A percentile compares a stretch with the other conserved stretches of the same genome.
Evolutionary conservation across 176 grass and related monocot genomes (phyloP).

Genomic region (Eragrostis curvula): DNA sequence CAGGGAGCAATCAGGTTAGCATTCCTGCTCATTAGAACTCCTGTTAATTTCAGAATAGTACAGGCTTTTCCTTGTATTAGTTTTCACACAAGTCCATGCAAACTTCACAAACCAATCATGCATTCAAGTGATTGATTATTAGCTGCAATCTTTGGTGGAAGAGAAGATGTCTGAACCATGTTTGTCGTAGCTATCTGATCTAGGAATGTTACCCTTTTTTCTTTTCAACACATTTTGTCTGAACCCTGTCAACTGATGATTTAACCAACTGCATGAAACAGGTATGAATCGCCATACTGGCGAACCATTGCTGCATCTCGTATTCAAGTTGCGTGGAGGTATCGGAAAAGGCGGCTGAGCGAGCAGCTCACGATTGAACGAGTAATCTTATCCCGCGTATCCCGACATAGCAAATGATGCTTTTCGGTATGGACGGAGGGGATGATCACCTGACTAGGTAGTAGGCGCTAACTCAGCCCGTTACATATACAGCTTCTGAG

Average conservation of each 20-base stretch:
- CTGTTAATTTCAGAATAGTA: background rate
- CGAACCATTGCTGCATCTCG: constrained; percentile 70
- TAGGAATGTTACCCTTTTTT: background rate
- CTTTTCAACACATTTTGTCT: background rate
- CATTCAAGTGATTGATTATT: background rate
- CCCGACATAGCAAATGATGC: constrained; percentile 22
- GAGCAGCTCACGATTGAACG: constrained; percentile 47
- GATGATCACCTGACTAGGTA: background rate
- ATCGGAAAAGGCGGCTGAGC: constrained; percentile 71
- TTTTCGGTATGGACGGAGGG: constrained; percentile 6
- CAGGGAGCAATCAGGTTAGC: constrained; percentile 65
- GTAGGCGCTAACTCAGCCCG: background rate
- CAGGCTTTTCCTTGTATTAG: background rate
- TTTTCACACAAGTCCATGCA: background rate
- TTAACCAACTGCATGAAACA: constrained; percentile 32
- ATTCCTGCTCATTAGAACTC: background rate
- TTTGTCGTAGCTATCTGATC: background rate
- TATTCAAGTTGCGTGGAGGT: constrained; percentile 95
- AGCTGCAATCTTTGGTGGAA: background rate
- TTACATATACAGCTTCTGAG: background rate
- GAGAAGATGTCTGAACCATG: background rate
- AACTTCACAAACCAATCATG: background rate
- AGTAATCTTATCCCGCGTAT: constrained; percentile 37
- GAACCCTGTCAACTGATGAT: constrained; percentile 4
- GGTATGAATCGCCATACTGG: constrained; percentile 98